These are phyloP conservation scores for Malbranchea zuffiana DNA, from an alignment of 2,329 filamentous ascomycete genomes.

Conservation along the genomic window DNA sequence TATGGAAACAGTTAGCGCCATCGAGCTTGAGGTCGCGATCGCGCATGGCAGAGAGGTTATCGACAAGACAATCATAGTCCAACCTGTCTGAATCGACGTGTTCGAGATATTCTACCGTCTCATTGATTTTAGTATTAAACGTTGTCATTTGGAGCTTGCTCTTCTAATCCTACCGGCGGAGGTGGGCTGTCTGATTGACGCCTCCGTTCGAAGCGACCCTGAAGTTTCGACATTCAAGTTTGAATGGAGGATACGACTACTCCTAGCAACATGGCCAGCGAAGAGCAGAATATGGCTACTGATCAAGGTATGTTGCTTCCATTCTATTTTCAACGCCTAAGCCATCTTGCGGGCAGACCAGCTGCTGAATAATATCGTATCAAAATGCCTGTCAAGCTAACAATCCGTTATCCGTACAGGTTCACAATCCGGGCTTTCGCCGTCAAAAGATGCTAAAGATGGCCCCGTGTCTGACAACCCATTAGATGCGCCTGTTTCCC, in stretches of 20 bases:
- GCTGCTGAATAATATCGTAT: not conserved
- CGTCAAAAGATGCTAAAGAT: constrained; percentile 23
- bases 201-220: too few relatives aligned
- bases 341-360: not conserved
- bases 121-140: too few relatives aligned
- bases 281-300: constrained; percentile 20
- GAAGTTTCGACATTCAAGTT: constrained; percentile 6
- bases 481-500: constrained; percentile 57
- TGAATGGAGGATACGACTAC: constrained; percentile 30
- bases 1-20: constrained; percentile 3
- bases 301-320: constrained; percentile 19
- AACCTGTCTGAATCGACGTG: too few relatives aligned
- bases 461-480: constrained; percentile 47
- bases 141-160: too few relatives aligned
- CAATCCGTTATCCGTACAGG: constrained; percentile 16
- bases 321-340: not conserved
- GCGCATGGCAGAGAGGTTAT: too few relatives aligned
- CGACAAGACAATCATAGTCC: too few relatives aligned
- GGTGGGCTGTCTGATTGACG: too few relatives aligned
- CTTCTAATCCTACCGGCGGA: too few relatives aligned
- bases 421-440: constrained; percentile 27
- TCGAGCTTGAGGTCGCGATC: constrained; percentile 9
- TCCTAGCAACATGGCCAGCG: constrained; percentile 21
- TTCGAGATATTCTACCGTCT: too few relatives aligned
- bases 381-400: too few relatives aligned